Base-by-base conservation (phyloP, 2,329 filamentous ascomycete genomes). In the Metarhizium humberi region DNA sequence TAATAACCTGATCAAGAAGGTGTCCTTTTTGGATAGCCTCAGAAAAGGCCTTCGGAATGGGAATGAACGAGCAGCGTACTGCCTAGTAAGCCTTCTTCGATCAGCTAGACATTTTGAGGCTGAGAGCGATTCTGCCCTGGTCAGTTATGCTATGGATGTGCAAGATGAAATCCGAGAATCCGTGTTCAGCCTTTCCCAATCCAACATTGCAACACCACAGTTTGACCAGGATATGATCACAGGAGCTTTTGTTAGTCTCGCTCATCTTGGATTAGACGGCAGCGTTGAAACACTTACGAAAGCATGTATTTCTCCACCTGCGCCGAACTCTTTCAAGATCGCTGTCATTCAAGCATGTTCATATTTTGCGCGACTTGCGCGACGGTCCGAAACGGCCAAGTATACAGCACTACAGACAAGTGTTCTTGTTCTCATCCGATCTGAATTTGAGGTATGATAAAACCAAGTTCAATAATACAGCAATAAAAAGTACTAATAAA, bases 101-200 rank as follows among this genome's bases (percentile, higher is more conserved):
- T 82, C 78, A 43, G 82, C 83, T 13, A 78, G 84, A 38, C 81
- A 87, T 64, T 87, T 88, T 61, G 75, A 80, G 56, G 71, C 75
- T 7, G 80, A 86, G 57, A 82, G 78, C 62, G 85, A 88, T 62
- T 79, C 81, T 11, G 80, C 80, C 2, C 73, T 86, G 56, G 75
- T 86, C 57, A 86, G 83, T 65, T 88, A 85, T 65, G 84, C 84
- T 43, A 74, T 87, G 68, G 85, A 88, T 65, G 80, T 88, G 8
- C 84, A 87, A 62, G 82, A 86, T 62, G 85, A 88, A 66, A 77
- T 88, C 50, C 76, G 78, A 50, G 84, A 86, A 62, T 81, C 82
- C 50, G 78, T 87, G 4, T 87, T 87, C 62, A 77, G 79, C 55
- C 77, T 77, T 38, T 71, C 77, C 49, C 67, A 75, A 3, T 68